Conservation (phyloP, 495 filamentous ascomycete species). For the Haplographium delicatum region DNA sequence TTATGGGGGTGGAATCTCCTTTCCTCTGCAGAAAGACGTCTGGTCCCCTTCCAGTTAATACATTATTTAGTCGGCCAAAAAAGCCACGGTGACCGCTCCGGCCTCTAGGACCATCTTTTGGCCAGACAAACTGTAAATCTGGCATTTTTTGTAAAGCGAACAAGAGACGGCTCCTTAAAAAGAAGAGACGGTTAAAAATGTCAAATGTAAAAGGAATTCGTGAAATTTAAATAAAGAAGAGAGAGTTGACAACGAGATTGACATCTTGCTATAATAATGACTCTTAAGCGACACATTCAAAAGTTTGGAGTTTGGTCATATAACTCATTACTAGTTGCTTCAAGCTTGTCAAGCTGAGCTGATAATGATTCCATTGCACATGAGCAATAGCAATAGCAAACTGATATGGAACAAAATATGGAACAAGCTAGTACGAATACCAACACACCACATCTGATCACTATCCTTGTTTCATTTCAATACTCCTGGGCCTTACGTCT, state of each 20-base stretch:
- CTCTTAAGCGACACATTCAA: constrained; percentile 3
- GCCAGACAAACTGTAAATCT: constrained; percentile 28
- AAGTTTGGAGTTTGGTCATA: constrained; percentile 12
- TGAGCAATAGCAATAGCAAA: constrained; percentile 6
- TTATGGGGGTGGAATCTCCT: constrained; percentile 13
- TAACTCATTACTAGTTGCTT: neutral
- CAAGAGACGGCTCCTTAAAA: too few species aligned
- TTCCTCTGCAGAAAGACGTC: constrained; percentile 35
- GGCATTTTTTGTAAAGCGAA: neutral
- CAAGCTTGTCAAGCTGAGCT: constrained; percentile 8
- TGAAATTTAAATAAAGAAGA: too few species aligned
- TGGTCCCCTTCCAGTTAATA: constrained; percentile 37
- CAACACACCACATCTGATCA: too few species aligned
- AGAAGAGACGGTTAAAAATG: too few species aligned
- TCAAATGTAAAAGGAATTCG: too few species aligned
- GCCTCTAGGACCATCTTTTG: constrained; percentile 23
- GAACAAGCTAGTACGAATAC: too few species aligned
- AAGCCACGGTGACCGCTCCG: constrained; percentile 25
- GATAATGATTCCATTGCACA: constrained; percentile 14
- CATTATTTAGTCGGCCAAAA: constrained; percentile 32
- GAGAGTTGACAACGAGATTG: too few species aligned
- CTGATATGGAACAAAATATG: neutral
- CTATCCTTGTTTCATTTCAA: too few species aligned
- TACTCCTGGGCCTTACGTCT: too few species aligned
- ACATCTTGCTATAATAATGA: too few species aligned